Percentiles rank a stretch among this genome's conserved stretches.
phyloP scores from a whole-genome alignment of 257 asterid species.

The Salvia rosmarinus region DNA sequence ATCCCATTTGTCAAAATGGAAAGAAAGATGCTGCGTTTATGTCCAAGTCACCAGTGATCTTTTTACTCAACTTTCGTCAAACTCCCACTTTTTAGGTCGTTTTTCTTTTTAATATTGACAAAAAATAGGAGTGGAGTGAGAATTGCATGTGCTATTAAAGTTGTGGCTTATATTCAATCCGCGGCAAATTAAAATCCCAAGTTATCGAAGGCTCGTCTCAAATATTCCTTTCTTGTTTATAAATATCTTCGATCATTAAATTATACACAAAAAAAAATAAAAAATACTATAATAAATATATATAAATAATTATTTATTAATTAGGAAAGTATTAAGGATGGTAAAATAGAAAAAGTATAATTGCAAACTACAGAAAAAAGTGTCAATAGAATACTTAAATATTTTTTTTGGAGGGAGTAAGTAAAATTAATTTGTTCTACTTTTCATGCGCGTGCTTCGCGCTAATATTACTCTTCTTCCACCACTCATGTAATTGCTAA shows the following conservation, averaged over 20 bases:
- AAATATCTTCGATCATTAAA: too few species aligned
- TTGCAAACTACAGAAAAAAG: too few species aligned
- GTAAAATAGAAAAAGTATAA: too few species aligned
- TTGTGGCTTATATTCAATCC: constrained; percentile 47
- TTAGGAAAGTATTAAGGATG: too few species aligned
- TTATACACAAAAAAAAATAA: too few species aligned
- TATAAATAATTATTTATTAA: too few species aligned
- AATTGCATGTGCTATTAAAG: constrained; percentile 35
- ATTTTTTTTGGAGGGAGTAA: too few species aligned
- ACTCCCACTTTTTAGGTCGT: constrained; percentile 5
- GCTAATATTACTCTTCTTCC: neutral
- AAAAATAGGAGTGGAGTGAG: constrained; percentile 6
- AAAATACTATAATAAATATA: too few species aligned
- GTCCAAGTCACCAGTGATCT: constrained; percentile 3
- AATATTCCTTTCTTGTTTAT: too few species aligned
- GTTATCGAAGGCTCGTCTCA: neutral
- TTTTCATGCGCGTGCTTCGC: neutral
- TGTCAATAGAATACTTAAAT: too few species aligned
- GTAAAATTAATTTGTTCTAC: constrained; percentile 18
- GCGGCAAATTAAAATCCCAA: constrained; percentile 43
- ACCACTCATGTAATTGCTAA: too few species aligned
- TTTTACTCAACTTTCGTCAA: neutral
- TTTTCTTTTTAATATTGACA: neutral
- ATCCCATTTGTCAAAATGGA: neutral
- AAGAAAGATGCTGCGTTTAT: neutral